Base-by-base conservation (phyloP, 495 filamentous ascomycete genomes). In the Xanthoparmelia taractica region DNA sequence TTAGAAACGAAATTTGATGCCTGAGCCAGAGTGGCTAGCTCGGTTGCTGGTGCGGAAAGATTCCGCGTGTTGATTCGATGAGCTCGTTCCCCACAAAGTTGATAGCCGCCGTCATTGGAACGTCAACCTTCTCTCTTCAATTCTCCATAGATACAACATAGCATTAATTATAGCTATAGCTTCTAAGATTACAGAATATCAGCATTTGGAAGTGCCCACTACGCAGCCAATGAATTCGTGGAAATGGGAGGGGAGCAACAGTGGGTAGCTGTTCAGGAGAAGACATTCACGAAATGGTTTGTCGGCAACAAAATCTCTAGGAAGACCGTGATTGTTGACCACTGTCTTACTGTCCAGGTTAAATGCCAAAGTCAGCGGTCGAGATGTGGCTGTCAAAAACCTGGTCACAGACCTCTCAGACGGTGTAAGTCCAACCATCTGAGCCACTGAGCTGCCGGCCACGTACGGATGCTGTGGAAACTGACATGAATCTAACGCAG, bases 251-350 rank as follows among this genome's bases (percentile, higher is more conserved):
- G 81, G 68, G 85, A 96, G 79, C 89, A 93, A 80, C 87, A 87
- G 77, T 97, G 93, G 93, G 86, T 97, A 71, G 90, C 86, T 70
- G 92, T 96, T 71, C 93, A 97, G 78, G 88, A 97, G 74, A 98
- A 97, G 83, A 98, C 94, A n/a, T 97, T 97, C 74, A 96, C 92
- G 25, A 97, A 97, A 86, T 97, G 94, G 90, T 91, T 70, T 59
- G 81, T 72, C 56, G 36, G 33, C 29, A 36, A 27, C 17, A 61
- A 25, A 54, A 64, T 13, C 2, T 13, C 4, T 0, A 15, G 12
- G 15, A 11, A 56, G 8, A 13, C 13, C n/a, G 29, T 47, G 8
- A 23, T 59, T 15, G 55, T 61, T 59, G 11, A 60, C 31, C 12
- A 4, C 25, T 6, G 2, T 36, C 5, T 37, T 13, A 37, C 18